Conservation (phyloP, 768 basidiomycete species). For the Leccinum longicurvipes region DNA sequence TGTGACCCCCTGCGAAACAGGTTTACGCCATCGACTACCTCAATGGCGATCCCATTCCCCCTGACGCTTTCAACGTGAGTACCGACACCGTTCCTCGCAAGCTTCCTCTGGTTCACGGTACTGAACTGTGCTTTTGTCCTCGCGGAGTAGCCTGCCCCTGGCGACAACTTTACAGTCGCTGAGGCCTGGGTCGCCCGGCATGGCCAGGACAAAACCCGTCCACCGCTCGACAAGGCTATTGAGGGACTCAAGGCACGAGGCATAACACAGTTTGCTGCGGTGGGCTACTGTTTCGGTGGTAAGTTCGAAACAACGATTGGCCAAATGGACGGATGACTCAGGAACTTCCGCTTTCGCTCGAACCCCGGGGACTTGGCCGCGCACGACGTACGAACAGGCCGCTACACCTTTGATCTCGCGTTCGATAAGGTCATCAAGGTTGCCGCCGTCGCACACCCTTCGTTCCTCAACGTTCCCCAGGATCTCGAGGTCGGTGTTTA, state of each 20-base stretch:
- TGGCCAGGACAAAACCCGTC: conserved; percentile 38
- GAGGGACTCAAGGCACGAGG: conserved; percentile 55
- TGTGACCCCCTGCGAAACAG: neutral
- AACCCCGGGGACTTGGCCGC: no score
- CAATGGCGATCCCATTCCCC: neutral
- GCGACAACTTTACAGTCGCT: conserved; percentile 32
- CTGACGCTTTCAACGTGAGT: neutral
- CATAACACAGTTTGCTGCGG: conserved; percentile 53
- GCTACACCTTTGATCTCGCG: conserved; percentile 52
- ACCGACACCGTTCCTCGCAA: neutral
- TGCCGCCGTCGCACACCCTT: conserved; percentile 56
- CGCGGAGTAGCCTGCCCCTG: conserved; percentile 12
- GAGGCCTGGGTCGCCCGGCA: conserved; percentile 47
- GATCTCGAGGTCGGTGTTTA: conserved; percentile 54
- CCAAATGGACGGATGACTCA: neutral
- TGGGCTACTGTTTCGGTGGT: conserved; percentile 73
- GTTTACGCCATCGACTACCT: conserved; percentile 29
- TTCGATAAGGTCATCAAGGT: conserved; percentile 51
- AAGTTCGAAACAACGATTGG: conserved; percentile 5
- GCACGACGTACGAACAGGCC: neutral
- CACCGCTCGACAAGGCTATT: conserved; percentile 49
- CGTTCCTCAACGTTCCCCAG: conserved; percentile 51
- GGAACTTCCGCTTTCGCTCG: neutral
- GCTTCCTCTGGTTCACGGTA: neutral
- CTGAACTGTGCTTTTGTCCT: neutral